Percentiles rank a stretch among this genome's conserved stretches.
Conservation (phyloP, 2,329 filamentous ascomycete species). For the Hypoxylon sp. region DNA sequence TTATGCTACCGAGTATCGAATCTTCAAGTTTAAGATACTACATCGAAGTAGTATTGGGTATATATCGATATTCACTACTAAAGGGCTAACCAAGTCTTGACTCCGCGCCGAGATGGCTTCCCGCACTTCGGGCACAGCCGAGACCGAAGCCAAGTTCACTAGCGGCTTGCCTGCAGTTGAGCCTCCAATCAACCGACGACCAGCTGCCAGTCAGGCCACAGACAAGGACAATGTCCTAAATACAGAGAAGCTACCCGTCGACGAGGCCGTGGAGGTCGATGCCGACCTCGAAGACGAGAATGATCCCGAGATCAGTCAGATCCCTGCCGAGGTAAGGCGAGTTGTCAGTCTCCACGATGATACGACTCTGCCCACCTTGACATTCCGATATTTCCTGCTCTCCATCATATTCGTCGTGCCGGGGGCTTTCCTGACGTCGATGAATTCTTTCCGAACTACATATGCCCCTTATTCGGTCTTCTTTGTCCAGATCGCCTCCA, state of each 20-base stretch:
- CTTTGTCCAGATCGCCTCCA: conserved; percentile 70
- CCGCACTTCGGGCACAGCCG: conserved; percentile 25
- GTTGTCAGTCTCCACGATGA: conserved; percentile 70
- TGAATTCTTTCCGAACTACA: conserved; percentile 68
- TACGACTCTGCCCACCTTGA: conserved; percentile 65
- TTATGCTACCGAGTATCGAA: conserved; percentile 7
- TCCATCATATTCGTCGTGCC: conserved; percentile 66
- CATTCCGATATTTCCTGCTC: conserved; percentile 70
- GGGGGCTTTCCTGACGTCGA: conserved; percentile 67
- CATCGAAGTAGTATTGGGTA: not conserved
- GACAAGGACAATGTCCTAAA: conserved; percentile 8
- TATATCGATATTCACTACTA: not conserved
- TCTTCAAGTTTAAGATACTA: conserved; percentile 3
- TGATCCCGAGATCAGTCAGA: conserved; percentile 63
- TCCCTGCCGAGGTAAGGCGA: conserved; percentile 66
- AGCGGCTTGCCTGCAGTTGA: conserved; percentile 29
- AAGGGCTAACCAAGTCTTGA: conserved; percentile 2
- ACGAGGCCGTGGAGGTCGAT: conserved; percentile 44
- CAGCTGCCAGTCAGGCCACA: conserved; percentile 1
- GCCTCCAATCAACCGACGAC: conserved; percentile 30
- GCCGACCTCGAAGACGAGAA: conserved; percentile 54
- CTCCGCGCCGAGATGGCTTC: conserved; percentile 35
- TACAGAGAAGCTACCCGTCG: conserved; percentile 40
- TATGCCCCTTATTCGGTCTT: conserved; percentile 70
- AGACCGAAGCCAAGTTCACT: conserved; percentile 37